Base-by-base conservation (phyloP, 177 flowering plant genomes). In the Vitis hybrid region DNA sequence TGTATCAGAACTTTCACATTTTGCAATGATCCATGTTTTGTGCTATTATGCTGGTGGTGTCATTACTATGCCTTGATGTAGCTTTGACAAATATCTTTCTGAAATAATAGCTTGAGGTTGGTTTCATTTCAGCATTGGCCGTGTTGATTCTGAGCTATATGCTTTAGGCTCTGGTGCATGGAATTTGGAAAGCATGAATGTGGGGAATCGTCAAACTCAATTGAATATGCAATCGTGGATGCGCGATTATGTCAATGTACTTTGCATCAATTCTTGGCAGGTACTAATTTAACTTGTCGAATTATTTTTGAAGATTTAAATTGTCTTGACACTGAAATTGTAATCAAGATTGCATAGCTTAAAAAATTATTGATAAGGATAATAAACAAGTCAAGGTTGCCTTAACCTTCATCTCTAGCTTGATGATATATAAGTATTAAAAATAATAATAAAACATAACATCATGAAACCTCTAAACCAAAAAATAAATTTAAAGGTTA, bases 251-350 rank as follows among this genome's bases (percentile, higher is more conserved):
- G 87, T 73, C 57, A 80, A 88, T 81, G 87, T 79, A 15, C 95
- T 96, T 12, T 93, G 99, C 69, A 72, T 87, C 70, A 96, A 96
- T 81, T 85, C 94, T 64, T 96, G 99, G 99, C 99, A 93, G 97
- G 99, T 95, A 79, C 14, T 40, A 64, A 13, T 52, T 61, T 62
- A 62, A 10, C 19, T 59, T 10, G 23, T 14, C 18, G n/a, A 26
- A 5, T 50, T 65, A 12, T 55, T 32, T 21, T 7, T 49, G 5
- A 5, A 10, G 34, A 10, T 30, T 17, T 23, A 13, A 26, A 60
- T 10, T 12, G 18, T 50, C 17, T n/a, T 63, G 54, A 63, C 21
- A 34, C 14, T 30, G 13, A 50, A 50, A 10, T 23, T 51, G n/a
- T 19, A 64, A 64, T 64, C 18, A 61, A 61, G 8, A 57, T 57